Evolutionary conservation across 2,329 filamentous ascomycete genomes (phyloP), one percentile per base, ranked within the genome.

Genomic region (Aspergillus pseudonomiae): DNA sequence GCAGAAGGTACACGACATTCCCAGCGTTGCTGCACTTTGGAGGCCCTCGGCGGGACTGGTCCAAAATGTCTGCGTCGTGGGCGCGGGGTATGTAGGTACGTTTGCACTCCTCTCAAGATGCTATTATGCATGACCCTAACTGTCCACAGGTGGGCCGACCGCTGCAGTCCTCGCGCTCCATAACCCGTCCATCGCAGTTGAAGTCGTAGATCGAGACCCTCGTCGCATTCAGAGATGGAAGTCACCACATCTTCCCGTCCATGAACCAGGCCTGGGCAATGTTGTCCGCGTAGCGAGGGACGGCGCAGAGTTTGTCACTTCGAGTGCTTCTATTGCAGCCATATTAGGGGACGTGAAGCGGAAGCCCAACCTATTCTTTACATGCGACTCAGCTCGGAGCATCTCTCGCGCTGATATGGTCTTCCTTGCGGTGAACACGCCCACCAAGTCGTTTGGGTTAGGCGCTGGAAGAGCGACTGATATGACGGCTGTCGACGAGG

Each of bases 361-460:
- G 46, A 72, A 79, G 58, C 84, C 87, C 14, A 94, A 94, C 76
- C 82, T 94, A 21, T 85, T 89, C 80, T 94, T 94, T 79, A 89
- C 90, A 3, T 90, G 87, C 24, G 84, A 92, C 59, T 83, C 91
- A 11, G 83, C 83, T 24, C 81, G 78, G 65, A 83, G 82, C 64
- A 90, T 94, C 64, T 76, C 81, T 28, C 86, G 88, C 66, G 91
- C 91, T 14, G 90, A 94, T 72, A 79, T 94, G 52, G 85, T 94
- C 62, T 86, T 94, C 63, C 85, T 94, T 61, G 87, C 89, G 16
- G 91, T 94, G 69, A 92, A 93, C 75, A 94, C 91, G 0, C 91
- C 91, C 2, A 93, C 91, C 50, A 94, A 93, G 79, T 85, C 81
- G 41, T 85, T 84, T 55, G 91, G 91, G 60, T 79, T 87, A 26